Conservation (phyloP, 1,284 basidiomycete genomes). For the Puccinia hordei region DNA sequence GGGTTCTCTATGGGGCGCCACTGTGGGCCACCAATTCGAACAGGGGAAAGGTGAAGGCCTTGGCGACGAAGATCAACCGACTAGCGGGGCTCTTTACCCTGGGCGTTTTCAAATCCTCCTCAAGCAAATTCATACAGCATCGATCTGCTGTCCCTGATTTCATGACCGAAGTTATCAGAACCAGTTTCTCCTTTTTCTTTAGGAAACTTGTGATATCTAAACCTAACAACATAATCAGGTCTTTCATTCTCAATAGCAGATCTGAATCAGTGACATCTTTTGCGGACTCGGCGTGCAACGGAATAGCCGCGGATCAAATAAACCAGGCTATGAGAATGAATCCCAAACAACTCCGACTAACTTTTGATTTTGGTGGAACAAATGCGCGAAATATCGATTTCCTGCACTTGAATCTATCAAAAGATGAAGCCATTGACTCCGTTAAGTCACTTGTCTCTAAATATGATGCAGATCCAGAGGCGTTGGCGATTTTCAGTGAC, state of each 20-base stretch:
- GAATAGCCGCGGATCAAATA: neutral
- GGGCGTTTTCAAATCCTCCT: neutral
- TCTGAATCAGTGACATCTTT: neutral
- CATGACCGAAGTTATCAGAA: no score
- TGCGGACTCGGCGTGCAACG: neutral
- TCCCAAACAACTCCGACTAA: neutral
- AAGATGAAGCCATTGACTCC: neutral
- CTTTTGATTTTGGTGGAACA: neutral
- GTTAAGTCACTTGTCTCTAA: neutral
- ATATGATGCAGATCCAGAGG: neutral
- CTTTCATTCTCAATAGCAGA: neutral
- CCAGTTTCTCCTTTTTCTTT: neutral
- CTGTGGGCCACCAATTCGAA: neutral
- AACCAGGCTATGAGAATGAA: neutral
- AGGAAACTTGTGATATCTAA: neutral
- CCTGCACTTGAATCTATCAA: neutral
- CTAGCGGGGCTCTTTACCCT: neutral
- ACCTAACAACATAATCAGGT: neutral
- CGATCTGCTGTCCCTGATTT: neutral
- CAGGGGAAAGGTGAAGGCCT: neutral
- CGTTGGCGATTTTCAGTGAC: neutral
- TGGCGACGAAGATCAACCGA: neutral
- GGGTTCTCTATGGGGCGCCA: no score
- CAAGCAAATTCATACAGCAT: neutral
- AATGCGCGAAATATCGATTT: no score